These are phyloP conservation scores for Pythium dissotocum DNA, from an alignment of 352 stramenopile genomes.

Conservation along the genomic window DNA sequence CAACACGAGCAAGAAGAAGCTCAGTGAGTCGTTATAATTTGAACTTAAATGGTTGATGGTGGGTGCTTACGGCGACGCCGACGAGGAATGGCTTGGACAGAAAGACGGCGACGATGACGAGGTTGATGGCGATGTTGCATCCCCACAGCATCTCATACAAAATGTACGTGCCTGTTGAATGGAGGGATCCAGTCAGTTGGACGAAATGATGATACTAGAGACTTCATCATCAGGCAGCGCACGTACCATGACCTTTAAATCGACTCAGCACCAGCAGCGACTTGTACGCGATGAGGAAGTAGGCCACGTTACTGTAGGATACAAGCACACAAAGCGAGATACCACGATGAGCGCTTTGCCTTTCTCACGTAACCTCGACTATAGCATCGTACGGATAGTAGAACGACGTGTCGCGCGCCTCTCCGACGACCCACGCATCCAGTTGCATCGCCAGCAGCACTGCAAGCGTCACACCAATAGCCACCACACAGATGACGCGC, in stretches of 20 bases:
- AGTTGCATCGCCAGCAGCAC: conserved; percentile 51
- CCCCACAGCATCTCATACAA: conserved; percentile 81
- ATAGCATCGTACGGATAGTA: conserved; percentile 46
- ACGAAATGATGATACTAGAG: no score
- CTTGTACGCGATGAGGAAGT: conserved; percentile 56
- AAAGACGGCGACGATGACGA: conserved; percentile 68
- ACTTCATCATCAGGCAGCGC: background rate
- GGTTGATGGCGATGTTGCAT: conserved; percentile 75
- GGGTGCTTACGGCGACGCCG: conserved; percentile 56
- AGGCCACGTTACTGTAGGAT: conserved; percentile 43
- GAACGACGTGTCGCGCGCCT: conserved; percentile 46
- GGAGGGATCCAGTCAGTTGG: background rate
- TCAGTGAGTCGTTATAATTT: background rate
- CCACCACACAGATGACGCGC: conserved; percentile 36
- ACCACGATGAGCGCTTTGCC: no score
- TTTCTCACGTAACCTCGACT: no score
- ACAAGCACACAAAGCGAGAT: background rate
- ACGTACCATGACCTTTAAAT: conserved; percentile 62
- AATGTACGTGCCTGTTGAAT: conserved; percentile 58
- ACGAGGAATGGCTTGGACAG: conserved; percentile 84
- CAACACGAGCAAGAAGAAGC: background rate
- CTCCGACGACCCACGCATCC: conserved; percentile 45
- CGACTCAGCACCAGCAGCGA: conserved; percentile 49
- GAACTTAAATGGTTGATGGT: background rate
- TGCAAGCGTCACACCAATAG: conserved; percentile 35